These are phyloP conservation scores for Acacia melanoxylon DNA, from an alignment of 306 rosid species.

Conservation along the genomic window DNA sequence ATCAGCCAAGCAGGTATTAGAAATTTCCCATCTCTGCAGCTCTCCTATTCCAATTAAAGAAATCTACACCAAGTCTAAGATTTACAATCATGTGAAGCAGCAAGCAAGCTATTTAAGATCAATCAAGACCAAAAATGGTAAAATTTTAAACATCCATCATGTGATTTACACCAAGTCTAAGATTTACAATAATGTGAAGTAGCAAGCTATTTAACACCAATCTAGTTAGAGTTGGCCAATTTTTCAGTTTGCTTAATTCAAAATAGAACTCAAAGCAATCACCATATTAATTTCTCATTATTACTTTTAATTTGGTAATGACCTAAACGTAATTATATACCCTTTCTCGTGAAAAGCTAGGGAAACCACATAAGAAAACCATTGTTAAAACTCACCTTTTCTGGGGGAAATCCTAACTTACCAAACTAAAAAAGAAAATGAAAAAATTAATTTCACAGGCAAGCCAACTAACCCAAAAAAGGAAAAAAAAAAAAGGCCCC, in stretches of 20 bases:
- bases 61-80: background rate
- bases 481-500: background rate
- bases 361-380: background rate
- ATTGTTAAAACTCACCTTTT: background rate
- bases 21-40: background rate
- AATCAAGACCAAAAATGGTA: background rate
- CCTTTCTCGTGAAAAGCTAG: conserved; percentile 11
- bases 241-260: conserved; percentile 17
- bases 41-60: conserved; percentile 21
- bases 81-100: background rate
- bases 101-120: conserved; percentile 5
- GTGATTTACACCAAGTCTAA: background rate
- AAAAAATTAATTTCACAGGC: conserved; percentile 1
- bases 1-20: background rate
- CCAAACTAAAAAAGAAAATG: background rate
- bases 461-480: background rate
- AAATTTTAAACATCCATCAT: conserved; percentile 23
- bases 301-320: background rate
- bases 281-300: conserved; percentile 18
- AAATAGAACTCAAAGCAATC: conserved; percentile 9
- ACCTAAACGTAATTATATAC: conserved; percentile 12
- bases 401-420: background rate
- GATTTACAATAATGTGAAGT: background rate
- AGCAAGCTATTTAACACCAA: background rate
- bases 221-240: conserved; percentile 3